phyloP scores from a whole-genome alignment of 192 early-diverging fungal species.

The Backusella macrospora region DNA sequence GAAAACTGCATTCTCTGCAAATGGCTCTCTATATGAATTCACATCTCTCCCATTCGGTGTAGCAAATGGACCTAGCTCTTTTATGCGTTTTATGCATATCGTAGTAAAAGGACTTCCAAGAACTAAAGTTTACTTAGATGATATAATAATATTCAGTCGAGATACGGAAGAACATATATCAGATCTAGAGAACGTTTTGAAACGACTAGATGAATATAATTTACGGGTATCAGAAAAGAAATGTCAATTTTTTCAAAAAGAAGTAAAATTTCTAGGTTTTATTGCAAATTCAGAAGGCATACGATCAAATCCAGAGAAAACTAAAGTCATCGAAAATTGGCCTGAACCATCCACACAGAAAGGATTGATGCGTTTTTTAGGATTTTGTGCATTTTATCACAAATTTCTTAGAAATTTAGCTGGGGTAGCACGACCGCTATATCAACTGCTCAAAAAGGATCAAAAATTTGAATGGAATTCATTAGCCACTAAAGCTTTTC shows the following conservation, averaged over 20 bases:
- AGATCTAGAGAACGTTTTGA: conserved; percentile 2
- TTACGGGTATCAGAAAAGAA: too few species aligned
- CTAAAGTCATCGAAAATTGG: too few species aligned
- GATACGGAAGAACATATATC: conserved; percentile 32
- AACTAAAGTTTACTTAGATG: conserved; percentile 45
- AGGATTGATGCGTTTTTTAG: not conserved
- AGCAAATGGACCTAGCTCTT: conserved; percentile 8
- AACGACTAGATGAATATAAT: not conserved
- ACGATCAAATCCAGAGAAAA: too few species aligned
- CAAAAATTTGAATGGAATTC: not conserved
- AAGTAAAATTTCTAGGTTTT: too few species aligned
- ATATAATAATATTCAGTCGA: conserved; percentile 41
- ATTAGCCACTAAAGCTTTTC: not conserved
- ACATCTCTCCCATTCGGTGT: conserved; percentile 22
- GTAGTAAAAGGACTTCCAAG: not conserved
- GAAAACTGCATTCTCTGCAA: conserved; percentile 40
- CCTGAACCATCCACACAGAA: not conserved
- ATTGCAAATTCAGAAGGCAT: too few species aligned
- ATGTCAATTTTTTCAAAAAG: too few species aligned
- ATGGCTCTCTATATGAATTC: conserved; percentile 22
- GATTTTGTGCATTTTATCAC: conserved; percentile 17
- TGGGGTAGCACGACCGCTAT: not conserved
- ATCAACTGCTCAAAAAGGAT: not conserved
- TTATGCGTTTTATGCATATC: not conserved
- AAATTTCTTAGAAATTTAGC: conserved; percentile 20